Base-by-base conservation (phyloP, 805 yeast species). In the Sugiyamaella americana region DNA sequence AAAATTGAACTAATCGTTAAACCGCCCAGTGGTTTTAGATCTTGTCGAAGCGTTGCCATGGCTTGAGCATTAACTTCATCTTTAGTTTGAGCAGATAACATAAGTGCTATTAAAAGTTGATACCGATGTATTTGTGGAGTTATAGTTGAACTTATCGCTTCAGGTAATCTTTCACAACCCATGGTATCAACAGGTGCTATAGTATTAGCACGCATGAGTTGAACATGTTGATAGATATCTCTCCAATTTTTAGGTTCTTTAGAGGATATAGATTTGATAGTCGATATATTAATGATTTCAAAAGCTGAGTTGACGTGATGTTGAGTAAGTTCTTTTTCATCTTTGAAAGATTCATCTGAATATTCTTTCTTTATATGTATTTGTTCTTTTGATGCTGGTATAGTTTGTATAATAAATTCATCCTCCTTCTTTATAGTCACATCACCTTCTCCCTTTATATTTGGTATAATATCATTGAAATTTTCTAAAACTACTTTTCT, bases 61-160 rank as follows among this genome's bases (percentile, higher is more conserved):
- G 93, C 94, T 37, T 73, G 74, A 45, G 73, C 84, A 51, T 87
- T 89, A 41, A 82, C 78, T 61, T 87, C 95, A 63, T 89, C 98
- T 59, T 84, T 88, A 1, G 98, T 89, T 56, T 89, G 97, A 0
- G 96, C 76, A 6, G 95, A 85, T 24, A 89, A 76, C 89, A 89
- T 85, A 43, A 89, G 70, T 2, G 95, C 80, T 0, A 88, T 71
- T 29, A 89, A 69, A 30, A 86, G 69, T 62, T 88, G 96, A 58
- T 82, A 82, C 42, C 96, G 70, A 58, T 68, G 72, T 16, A 68
- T 67, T 46, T 59, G 58, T 1, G 69, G 68, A 13, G 59, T 56
- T 8, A 19, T 57, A 43, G 55, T 10, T 48, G 41, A 21, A 57
- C 57, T 22, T 60, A 63, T 43, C 60, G 68, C 57, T 30, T 68